phyloP scores from a whole-genome alignment of 78 protist genomes.

The Tieghemostelium lacteum region DNA sequence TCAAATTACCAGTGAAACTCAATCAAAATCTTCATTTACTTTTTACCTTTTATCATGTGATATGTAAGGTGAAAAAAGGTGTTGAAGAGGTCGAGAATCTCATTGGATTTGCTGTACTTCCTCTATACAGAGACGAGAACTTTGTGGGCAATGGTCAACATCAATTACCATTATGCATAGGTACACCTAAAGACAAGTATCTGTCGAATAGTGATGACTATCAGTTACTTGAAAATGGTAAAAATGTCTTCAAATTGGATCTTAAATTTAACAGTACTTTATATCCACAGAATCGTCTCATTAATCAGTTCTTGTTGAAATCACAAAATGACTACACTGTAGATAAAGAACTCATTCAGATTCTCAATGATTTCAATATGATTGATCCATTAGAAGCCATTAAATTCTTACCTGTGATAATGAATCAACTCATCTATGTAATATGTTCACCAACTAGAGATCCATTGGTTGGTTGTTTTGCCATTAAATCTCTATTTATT shows the following conservation, averaged over 20 bases:
- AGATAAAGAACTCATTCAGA: constrained; percentile 5
- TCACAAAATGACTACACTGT: neutral
- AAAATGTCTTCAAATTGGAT: constrained; percentile 47
- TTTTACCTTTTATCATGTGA: constrained; percentile 65
- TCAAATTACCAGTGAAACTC: constrained; percentile 38
- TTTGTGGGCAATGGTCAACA: constrained; percentile 30
- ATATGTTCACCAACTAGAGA: constrained; percentile 68
- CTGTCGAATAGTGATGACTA: constrained; percentile 3
- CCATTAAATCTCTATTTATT: constrained; percentile 55
- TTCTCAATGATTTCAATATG: constrained; percentile 20
- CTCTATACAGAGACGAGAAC: constrained; percentile 35
- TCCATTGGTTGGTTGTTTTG: constrained; percentile 39
- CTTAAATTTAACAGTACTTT: neutral
- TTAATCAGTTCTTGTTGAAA: constrained; percentile 36
- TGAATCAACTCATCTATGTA: constrained; percentile 22
- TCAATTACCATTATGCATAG: constrained; percentile 22
- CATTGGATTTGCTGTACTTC: constrained; percentile 46
- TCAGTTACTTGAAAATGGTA: constrained; percentile 31
- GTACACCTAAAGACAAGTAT: constrained; percentile 44
- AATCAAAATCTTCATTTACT: constrained; percentile 39
- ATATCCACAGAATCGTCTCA: constrained; percentile 33
- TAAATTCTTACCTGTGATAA: constrained; percentile 39
- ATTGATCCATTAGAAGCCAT: constrained; percentile 66
- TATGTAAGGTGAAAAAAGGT: constrained; percentile 62
- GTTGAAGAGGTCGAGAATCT: constrained; percentile 44